phyloP scores from a whole-genome alignment of 225 moss, liverwort and hornwort species.

The Sphagnum contortum region DNA sequence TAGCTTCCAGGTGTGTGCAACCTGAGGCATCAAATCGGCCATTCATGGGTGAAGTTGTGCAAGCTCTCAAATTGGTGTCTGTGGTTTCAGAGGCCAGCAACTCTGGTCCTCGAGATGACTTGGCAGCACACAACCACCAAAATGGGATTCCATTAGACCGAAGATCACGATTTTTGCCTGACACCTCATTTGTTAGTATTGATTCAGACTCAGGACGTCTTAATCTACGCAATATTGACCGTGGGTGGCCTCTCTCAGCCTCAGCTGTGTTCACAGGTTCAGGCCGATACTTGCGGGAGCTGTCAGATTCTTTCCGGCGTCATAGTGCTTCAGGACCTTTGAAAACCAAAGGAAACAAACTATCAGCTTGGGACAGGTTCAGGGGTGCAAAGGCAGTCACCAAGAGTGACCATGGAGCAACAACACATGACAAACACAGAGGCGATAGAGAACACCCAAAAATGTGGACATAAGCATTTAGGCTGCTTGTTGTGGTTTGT shows the following conservation, averaged over 20 bases:
- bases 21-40: constrained; percentile 41
- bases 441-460: too few species aligned
- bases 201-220: constrained; percentile 11
- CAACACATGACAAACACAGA: constrained; percentile 5
- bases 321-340: constrained; percentile 27
- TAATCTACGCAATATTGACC: constrained; percentile 13
- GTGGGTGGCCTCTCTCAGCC: constrained; percentile 18
- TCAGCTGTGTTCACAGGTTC: constrained; percentile 27
- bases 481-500: too few species aligned
- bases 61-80: constrained; percentile 28
- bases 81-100: constrained; percentile 20
- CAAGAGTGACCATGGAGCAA: constrained; percentile 16
- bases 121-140: constrained; percentile 7
- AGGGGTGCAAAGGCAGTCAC: constrained; percentile 10
- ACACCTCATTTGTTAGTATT: constrained; percentile 6
- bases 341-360: constrained; percentile 10
- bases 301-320: constrained; percentile 33
- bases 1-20: constrained; percentile 38
- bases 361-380: constrained; percentile 23
- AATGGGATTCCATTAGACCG: not conserved
- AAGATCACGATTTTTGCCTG: constrained; percentile 2
- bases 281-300: constrained; percentile 24
- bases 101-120: not conserved
- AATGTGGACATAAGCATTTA: too few species aligned
- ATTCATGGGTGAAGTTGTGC: constrained; percentile 49